Conservation (phyloP, 129 eudicot species). For the Helianthus annuus region HanXRQr2.0-SUNRISE NC_035441.2:127820703-127821202, state of each 20-base stretch:
- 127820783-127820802: conserved; percentile 77
- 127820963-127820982: conserved; percentile 85
- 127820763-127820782: conserved; percentile 71
- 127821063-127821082: conserved; percentile 46
- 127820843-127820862: conserved; percentile 81
- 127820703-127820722: conserved; percentile 45
- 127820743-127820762: conserved; percentile 91
- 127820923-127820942: conserved; percentile 55
- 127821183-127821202: conserved; percentile 51
- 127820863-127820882: conserved; percentile 54
- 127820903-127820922: conserved; percentile 44
- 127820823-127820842: conserved; percentile 72
- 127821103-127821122: conserved; percentile 40
- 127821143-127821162: conserved; percentile 30
- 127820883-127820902: conserved; percentile 26
- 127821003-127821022: conserved; percentile 77
- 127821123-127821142: conserved; percentile 37
- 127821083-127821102: conserved; percentile 39
- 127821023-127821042: conserved; percentile 77
- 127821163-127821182: conserved; percentile 37
- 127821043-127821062: conserved; percentile 58
- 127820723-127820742: conserved; percentile 70
- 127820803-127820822: conserved; percentile 80
- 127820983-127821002: conserved; percentile 76
- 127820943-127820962: conserved; percentile 75